Percentiles rank a stretch among this genome's conserved stretches.
Conservation (phyloP, 176 grass and related monocot species). For the Avena atlantica region DNA sequence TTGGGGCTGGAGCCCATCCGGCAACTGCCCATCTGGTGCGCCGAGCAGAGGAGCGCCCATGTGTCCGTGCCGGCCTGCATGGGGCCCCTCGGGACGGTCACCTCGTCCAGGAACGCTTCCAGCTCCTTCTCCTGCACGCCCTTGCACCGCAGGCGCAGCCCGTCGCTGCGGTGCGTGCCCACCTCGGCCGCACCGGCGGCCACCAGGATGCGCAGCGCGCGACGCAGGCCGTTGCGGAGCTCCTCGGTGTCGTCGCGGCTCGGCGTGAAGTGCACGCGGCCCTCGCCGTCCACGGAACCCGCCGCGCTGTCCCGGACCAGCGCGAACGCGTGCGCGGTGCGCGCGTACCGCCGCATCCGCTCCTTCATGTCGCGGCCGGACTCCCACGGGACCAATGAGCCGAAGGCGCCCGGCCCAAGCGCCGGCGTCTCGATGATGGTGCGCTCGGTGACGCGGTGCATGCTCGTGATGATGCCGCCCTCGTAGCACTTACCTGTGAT, state of each 20-base stretch:
- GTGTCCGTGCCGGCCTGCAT: conserved; percentile 24
- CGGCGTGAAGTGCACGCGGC: conserved; percentile 52
- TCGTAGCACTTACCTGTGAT: conserved; percentile 65
- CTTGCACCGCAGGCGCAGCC: conserved; percentile 60
- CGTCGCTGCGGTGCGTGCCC: conserved; percentile 88
- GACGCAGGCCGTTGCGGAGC: conserved; percentile 58
- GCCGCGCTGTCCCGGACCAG: conserved; percentile 74
- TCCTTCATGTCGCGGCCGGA: conserved; percentile 80
- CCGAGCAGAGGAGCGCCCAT: conserved; percentile 63
- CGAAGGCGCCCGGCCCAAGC: conserved; percentile 60
- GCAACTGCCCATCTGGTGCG: conserved; percentile 95
- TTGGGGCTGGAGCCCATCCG: conserved; percentile 63
- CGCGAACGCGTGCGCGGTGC: conserved; percentile 73
- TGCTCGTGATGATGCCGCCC: conserved; percentile 89
- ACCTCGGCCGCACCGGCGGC: conserved; percentile 80
- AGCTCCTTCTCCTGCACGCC: conserved; percentile 60
- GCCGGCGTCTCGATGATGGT: conserved; percentile 80
- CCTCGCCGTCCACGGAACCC: conserved; percentile 57
- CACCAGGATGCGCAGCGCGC: conserved; percentile 63
- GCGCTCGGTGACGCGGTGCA: conserved; percentile 68
- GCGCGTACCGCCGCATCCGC: conserved; percentile 64
- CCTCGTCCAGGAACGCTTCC: conserved; percentile 71
- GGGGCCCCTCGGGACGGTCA: conserved; percentile 46
- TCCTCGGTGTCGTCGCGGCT: conserved; percentile 52
- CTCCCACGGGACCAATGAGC: conserved; percentile 65